Conservation (phyloP, 164 flowering plant species). For the Liquidambar formosana region DNA sequence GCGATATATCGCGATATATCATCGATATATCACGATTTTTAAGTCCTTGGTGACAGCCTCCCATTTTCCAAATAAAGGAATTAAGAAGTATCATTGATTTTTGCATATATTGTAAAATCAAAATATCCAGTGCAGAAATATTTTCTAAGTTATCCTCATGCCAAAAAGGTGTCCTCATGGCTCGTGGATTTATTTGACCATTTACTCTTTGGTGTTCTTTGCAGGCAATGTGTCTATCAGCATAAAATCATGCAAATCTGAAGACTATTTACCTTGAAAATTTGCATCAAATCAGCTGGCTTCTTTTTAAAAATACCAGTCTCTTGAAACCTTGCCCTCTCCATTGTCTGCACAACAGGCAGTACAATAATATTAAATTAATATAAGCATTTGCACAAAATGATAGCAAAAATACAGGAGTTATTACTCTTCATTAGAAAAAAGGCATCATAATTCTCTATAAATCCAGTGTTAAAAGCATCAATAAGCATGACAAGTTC, state of each 20-base stretch:
- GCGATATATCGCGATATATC: too few relatives aligned
- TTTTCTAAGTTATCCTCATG: too few relatives aligned
- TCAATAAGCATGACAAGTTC: too few relatives aligned
- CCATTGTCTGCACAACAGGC: conserved; percentile 66
- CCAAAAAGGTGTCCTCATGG: background rate
- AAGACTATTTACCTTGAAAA: conserved; percentile 78
- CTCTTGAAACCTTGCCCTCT: conserved; percentile 80
- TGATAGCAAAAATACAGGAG: too few relatives aligned
- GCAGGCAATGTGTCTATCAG: background rate
- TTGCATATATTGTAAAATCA: background rate
- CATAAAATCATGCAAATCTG: background rate
- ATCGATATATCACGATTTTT: too few relatives aligned
- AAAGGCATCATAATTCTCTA: too few relatives aligned
- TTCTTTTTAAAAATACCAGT: conserved; percentile 86
- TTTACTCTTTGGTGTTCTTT: background rate
- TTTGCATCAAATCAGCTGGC: conserved; percentile 96
- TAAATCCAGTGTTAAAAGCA: too few relatives aligned
- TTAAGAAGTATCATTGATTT: too few relatives aligned
- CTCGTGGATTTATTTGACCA: background rate
- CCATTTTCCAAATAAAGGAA: too few relatives aligned
- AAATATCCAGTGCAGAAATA: background rate
- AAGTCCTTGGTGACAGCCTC: background rate
- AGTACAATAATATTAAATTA: background rate
- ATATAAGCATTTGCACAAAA: background rate
- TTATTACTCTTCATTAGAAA: too few relatives aligned